phyloP scores from a whole-genome alignment of 1,284 basidiomycete species.

The Papiliotrema fonsecae region DNA sequence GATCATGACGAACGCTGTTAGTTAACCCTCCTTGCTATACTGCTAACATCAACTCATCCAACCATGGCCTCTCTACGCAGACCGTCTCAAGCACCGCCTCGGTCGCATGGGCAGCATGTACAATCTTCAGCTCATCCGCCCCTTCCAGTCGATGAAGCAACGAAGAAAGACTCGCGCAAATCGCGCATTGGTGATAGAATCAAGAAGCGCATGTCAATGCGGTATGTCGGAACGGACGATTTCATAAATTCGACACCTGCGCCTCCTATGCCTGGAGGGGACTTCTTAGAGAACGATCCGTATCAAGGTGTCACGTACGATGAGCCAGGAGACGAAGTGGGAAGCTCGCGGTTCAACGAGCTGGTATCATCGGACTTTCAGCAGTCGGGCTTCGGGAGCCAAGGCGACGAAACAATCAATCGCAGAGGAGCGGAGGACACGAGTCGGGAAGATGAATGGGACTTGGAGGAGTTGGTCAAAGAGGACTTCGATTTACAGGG shows the following conservation, averaged over 20 bases:
- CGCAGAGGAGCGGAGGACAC: slow-evolving; percentile 24
- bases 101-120: neutral
- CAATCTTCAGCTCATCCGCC: neutral
- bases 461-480: slow-evolving; percentile 63
- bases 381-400: slow-evolving; percentile 12
- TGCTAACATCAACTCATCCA: neutral
- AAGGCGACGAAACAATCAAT: slow-evolving; percentile 30
- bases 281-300: slow-evolving; percentile 29
- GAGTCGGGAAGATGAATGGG: slow-evolving; percentile 48
- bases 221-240: slow-evolving; percentile 49
- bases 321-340: slow-evolving; percentile 5
- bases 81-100: slow-evolving; percentile 13
- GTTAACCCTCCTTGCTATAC: no score
- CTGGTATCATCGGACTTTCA: slow-evolving; percentile 29
- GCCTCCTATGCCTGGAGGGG: slow-evolving; percentile 56
- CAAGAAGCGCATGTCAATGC: slow-evolving; percentile 85
- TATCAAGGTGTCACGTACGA: slow-evolving; percentile 27
- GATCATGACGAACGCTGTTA: no score
- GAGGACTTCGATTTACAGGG: slow-evolving; percentile 68
- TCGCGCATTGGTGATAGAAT: slow-evolving; percentile 85
- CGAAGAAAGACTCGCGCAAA: slow-evolving; percentile 48
- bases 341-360: slow-evolving; percentile 20
- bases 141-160: slow-evolving; percentile 8
- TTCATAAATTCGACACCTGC: slow-evolving; percentile 31
- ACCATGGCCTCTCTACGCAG: slow-evolving; percentile 26